Percentiles rank a stretch among this genome's conserved stretches.
phyloP scores from a whole-genome alignment of 2,329 filamentous ascomycete genomes.

The Nothopassalora personata region DNA sequence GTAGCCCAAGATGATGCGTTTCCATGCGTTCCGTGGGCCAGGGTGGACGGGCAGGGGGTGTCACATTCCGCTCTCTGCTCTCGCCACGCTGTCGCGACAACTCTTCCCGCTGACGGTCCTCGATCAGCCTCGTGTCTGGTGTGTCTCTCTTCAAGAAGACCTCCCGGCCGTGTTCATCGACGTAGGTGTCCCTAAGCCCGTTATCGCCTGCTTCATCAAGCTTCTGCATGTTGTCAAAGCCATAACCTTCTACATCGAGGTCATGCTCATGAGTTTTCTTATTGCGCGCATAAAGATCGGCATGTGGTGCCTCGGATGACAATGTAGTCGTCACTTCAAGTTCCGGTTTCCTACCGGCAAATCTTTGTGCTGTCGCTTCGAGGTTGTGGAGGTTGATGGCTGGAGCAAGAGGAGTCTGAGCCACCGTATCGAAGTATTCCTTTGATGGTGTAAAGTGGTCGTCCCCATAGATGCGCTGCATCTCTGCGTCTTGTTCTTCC shows the following conservation, averaged over 20 bases:
- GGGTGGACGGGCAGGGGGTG: constrained; percentile 28
- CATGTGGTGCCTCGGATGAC: neutral
- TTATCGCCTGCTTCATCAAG: constrained; percentile 31
- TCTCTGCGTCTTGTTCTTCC: constrained; percentile 58
- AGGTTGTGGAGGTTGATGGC: constrained; percentile 24
- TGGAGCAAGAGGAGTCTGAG: constrained; percentile 29
- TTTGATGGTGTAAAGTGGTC: constrained; percentile 7
- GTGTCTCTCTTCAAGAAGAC: constrained; percentile 62
- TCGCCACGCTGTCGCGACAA: constrained; percentile 31
- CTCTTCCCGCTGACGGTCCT: constrained; percentile 29
- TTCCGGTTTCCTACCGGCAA: constrained; percentile 10
- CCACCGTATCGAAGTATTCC: constrained; percentile 32
- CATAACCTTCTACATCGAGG: constrained; percentile 73
- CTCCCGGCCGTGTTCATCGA: constrained; percentile 59
- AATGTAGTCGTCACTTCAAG: constrained; percentile 16
- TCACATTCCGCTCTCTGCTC: constrained; percentile 29
- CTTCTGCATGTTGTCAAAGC: constrained; percentile 65
- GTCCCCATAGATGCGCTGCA: constrained; percentile 33
- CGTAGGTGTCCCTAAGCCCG: constrained; percentile 43
- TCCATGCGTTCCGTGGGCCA: constrained; percentile 47
- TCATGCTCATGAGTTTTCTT: constrained; percentile 45
- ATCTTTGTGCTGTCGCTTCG: constrained; percentile 10
- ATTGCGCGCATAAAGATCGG: constrained; percentile 9
- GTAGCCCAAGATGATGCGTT: constrained; percentile 63
- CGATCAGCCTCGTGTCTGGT: constrained; percentile 57